A percentile compares a stretch with the other conserved stretches of the same genome.
phyloP scores from a whole-genome alignment of 352 stramenopile species.

The Phytophthora constricta region DNA sequence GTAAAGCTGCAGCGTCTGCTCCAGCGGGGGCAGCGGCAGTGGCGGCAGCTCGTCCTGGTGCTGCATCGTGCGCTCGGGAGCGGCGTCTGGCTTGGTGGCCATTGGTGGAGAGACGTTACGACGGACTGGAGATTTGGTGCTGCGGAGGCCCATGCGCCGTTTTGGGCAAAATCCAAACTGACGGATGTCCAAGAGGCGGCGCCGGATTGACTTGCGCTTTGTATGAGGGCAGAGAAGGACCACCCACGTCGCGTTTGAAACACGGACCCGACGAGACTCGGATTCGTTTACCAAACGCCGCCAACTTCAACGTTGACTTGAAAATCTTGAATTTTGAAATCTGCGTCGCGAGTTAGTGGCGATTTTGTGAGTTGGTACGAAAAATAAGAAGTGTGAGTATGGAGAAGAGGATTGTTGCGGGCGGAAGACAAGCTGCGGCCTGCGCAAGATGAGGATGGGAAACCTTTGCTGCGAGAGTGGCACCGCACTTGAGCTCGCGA shows the following conservation, averaged over 20 bases:
- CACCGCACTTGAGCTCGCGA: neutral
- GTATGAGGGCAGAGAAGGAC: constrained; percentile 2
- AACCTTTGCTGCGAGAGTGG: neutral
- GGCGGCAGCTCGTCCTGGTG: constrained; percentile 90
- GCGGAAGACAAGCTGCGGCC: neutral
- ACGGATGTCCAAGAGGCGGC: constrained; percentile 16
- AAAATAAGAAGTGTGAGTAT: too few species aligned
- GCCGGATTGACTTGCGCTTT: constrained; percentile 20
- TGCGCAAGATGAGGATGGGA: neutral
- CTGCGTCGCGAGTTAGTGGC: too few species aligned
- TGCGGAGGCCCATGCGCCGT: constrained; percentile 28
- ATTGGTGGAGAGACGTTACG: neutral
- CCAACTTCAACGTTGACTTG: neutral
- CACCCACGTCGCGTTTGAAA: neutral
- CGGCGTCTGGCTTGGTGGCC: constrained; percentile 24
- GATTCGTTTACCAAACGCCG: neutral
- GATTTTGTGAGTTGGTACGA: too few species aligned
- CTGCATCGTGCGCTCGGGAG: constrained; percentile 73
- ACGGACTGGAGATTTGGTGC: constrained; percentile 17
- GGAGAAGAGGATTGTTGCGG: neutral
- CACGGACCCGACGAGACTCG: neutral
- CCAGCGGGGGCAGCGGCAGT: constrained; percentile 93
- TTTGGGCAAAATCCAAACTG: constrained; percentile 32
- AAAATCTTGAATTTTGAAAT: neutral
- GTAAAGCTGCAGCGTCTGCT: constrained; percentile 94